Evolutionary conservation across 1,139 yeast species (phyloP), one percentile per base, ranked within the genome.

Genomic region (Kurtzmaniella quercitrusa): DNA sequence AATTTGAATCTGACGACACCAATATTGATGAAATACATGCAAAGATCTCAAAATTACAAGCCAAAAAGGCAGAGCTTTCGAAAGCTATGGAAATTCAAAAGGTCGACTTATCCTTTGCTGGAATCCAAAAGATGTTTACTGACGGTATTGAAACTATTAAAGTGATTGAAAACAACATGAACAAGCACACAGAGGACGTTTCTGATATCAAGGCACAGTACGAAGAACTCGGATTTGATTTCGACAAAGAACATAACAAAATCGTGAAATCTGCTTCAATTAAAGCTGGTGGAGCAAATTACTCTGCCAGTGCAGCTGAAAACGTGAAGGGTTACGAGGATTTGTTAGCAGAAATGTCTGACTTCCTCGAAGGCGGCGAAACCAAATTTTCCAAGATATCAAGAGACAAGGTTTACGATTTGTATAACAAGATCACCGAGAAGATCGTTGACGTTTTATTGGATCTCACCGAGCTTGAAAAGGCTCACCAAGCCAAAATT

Each of bases 1-100:
- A 88, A 43, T 81, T 77, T 50, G 91, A 83, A 18, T 76, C 88
- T 42, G 86, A 80, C 44, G 69, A 67, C 23, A 76, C 88, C 1
- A 49, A 71, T 1, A 46, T 72, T 35, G 66, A 66, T n/a, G 76
- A 66, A 8, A 59, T 79, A 36, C 53, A 61, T 38, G 50, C 46
- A 1, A 68, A 63, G 47, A 49, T 59, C 16, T 46, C 50, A 2
- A 53, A 54, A 36, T 44, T 69, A 15, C 45, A 49, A 2, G 45
- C 44, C 3, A 55, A 55, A 40, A 59, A 55, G 48, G 34, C 44
- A 1, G 57, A 54, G 26, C 50, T 70, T 28, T 55, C 59, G 16
- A 46, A 50, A 16, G 43, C 49, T 19, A 44, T 59, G 3, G 58
- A 61, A 38, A 61, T 71, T 56, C 42, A 57, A 18, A 45, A 50